These are phyloP conservation scores for Rutstroemia sydowiana DNA, from an alignment of 2,329 filamentous ascomycete genomes.

Conservation along the genomic window DNA sequence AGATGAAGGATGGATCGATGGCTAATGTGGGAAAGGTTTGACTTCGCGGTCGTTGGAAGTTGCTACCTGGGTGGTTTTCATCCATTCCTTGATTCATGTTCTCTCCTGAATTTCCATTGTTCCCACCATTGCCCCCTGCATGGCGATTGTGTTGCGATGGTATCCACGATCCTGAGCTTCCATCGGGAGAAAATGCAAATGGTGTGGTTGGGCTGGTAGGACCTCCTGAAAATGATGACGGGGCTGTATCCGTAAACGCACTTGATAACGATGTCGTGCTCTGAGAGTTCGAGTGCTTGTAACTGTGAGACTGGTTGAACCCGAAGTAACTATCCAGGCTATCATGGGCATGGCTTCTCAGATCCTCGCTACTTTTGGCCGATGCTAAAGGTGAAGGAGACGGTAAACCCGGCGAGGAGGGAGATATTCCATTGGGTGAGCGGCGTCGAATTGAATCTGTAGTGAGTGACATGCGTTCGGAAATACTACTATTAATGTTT, in stretches of 20 bases:
- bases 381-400: constrained; percentile 66
- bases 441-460: constrained; percentile 48
- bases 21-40: constrained; percentile 77
- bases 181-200: constrained; percentile 69
- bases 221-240: constrained; percentile 62
- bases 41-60: constrained; percentile 69
- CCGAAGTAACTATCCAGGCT: constrained; percentile 51
- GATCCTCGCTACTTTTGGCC: constrained; percentile 57
- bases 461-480: constrained; percentile 54
- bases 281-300: constrained; percentile 58
- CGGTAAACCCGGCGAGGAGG: constrained; percentile 61
- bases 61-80: constrained; percentile 21
- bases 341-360: constrained; percentile 43
- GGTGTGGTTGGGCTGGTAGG: constrained; percentile 68
- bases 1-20: constrained; percentile 47
- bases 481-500: constrained; percentile 49
- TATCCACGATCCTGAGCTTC: constrained; percentile 60
- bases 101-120: constrained; percentile 1
- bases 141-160: constrained; percentile 43
- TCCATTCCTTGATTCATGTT: constrained; percentile 5
- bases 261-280: constrained; percentile 61
- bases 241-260: constrained; percentile 55
- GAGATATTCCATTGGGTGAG: constrained; percentile 61
- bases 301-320: constrained; percentile 42
- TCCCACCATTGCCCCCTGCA: constrained; percentile 26